Evolutionary conservation across 1,139 yeast species (phyloP).

Genomic region (Pneumocystis murina): DNA sequence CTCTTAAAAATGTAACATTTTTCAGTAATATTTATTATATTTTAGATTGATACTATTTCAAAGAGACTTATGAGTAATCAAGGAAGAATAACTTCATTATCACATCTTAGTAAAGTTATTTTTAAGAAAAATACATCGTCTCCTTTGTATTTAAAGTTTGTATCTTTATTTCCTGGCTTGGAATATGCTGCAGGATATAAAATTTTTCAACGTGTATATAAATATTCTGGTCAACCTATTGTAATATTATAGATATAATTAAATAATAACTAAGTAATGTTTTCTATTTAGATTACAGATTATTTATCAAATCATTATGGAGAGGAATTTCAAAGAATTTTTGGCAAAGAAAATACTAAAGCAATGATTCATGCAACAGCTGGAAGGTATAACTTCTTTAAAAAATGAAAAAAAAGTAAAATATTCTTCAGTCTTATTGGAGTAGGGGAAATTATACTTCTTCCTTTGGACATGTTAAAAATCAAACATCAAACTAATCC

Average conservation of each 20-base stretch:
- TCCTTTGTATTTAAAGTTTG: constrained; percentile 51
- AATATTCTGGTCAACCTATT: constrained; percentile 98
- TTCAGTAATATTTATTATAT: background rate
- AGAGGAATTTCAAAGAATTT: constrained; percentile 50
- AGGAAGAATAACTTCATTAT: constrained; percentile 44
- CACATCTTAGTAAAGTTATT: constrained; percentile 68
- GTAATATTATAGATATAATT: constrained; percentile 27
- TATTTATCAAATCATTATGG: constrained; percentile 64
- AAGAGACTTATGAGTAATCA: constrained; percentile 95
- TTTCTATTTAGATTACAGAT: constrained; percentile 37
- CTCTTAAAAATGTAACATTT: background rate
- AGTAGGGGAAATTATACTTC: constrained; percentile 88
- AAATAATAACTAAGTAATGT: background rate
- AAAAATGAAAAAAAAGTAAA: background rate
- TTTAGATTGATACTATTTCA: constrained; percentile 69
- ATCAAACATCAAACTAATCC: constrained; percentile 99
- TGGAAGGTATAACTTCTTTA: constrained; percentile 30
- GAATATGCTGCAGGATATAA: constrained; percentile 98
- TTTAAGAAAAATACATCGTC: constrained; percentile 71
- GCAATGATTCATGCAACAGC: constrained; percentile 95
- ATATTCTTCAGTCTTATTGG: constrained; percentile 54
- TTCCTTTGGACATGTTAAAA: constrained; percentile 91
- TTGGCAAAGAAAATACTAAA: constrained; percentile 92
- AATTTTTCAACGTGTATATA: constrained; percentile 90
- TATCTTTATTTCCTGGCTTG: constrained; percentile 89